Evolutionary conservation across 176 grass and related monocot species (phyloP), one percentile per base, ranked within the genome.

Genomic region (Carex pumila): DNA sequence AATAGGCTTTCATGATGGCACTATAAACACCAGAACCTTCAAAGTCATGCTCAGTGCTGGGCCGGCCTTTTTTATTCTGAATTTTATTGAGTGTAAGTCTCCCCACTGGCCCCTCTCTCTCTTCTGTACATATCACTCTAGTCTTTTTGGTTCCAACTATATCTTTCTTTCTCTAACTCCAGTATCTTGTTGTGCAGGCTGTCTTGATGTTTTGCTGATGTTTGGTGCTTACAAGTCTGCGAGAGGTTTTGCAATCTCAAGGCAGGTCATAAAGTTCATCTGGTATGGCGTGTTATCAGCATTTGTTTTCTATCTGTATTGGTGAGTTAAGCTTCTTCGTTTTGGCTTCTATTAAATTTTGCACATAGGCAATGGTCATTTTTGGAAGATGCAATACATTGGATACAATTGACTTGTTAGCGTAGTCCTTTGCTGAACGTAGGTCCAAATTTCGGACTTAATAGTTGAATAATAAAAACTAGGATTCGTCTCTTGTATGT

Each of bases 31-130:
- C 71, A 70, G 75, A 87, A 95, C 92, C 37, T 88, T 98, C 70
- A 98, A 95, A 93, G 84, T 98, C 83, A 83, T 98, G 82, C 91
- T 98, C 79, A 92, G 95, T 2, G 85, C 93, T 72, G 95, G 92
- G n/a, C 95, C 95, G 18, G 91, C 91, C 55, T 93, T 95, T 93
- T 98, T 98, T 63, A 78, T 92, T 59, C 83, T 98, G 45, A 91
- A 91, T 81, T 95, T 98, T 45, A 80, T 98, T 0, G 92, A 98
- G 89, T 94, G 95, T 95, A 93, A 22, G 88, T 82, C 60, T 39
- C 56, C 65, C 49, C 55, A 69, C 57, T 31, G 49, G 36, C 67
- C 50, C 19, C 70, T 73, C 37, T 75, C 31, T 77, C 49, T 86
- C 83, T 88, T 83, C 59, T 30, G 17, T 82, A 64, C 12, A 61